Evolutionary conservation across 2,329 filamentous ascomycete species (phyloP).

Genomic region (Colletotrichum sp.): DNA sequence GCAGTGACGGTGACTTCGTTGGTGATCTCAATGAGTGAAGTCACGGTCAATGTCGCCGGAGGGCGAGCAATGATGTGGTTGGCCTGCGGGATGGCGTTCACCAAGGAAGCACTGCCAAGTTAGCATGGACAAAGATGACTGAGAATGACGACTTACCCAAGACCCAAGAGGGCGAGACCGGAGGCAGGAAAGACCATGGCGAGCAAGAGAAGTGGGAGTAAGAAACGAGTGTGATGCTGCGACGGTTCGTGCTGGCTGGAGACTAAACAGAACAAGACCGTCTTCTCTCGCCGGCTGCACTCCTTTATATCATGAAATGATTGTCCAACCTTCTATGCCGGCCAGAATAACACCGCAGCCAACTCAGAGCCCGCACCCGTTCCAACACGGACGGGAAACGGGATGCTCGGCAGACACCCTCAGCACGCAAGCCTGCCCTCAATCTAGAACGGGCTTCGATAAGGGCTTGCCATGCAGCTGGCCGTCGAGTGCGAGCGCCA

Average conservation of each 20-base stretch:
- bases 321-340: constrained; percentile 27
- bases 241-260: not conserved
- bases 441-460: not conserved
- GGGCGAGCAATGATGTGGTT: not conserved
- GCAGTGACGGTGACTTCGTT: constrained; percentile 8
- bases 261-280: not conserved
- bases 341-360: not conserved
- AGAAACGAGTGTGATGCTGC: constrained; percentile 27
- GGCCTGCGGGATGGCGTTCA: constrained; percentile 24
- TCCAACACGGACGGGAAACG: not conserved
- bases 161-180: constrained; percentile 30
- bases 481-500: not conserved
- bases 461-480: not conserved
- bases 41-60: constrained; percentile 11
- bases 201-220: not conserved
- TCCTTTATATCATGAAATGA: constrained; percentile 13
- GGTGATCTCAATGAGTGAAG: not conserved
- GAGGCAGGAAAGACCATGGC: constrained; percentile 27
- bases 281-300: constrained; percentile 5
- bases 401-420: not conserved
- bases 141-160: constrained; percentile 27
- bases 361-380: not conserved
- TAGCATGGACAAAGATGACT: not conserved
- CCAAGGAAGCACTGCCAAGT: constrained; percentile 27
- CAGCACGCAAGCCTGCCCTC: not conserved